Conservation (phyloP, 2,329 filamentous ascomycete species). For the Alternaria arbusti region DNA sequence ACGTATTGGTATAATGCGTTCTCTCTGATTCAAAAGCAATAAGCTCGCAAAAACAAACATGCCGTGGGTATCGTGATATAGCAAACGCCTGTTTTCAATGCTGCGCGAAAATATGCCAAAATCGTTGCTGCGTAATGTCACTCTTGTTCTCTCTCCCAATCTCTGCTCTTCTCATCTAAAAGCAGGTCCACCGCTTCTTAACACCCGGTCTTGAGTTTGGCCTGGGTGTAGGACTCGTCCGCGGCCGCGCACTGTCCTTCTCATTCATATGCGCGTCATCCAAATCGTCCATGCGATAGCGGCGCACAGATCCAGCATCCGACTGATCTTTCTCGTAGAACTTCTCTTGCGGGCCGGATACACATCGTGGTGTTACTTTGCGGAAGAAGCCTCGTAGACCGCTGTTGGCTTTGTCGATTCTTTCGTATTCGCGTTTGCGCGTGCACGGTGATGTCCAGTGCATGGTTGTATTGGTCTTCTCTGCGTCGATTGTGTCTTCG, state of each 20-base stretch:
- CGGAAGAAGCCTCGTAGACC: constrained; percentile 44
- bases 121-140: constrained; percentile 5
- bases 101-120: constrained; percentile 5
- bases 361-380: constrained; percentile 40
- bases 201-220: constrained; percentile 1
- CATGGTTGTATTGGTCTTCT: constrained; percentile 38
- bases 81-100: constrained; percentile 24
- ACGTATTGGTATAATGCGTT: constrained; percentile 20
- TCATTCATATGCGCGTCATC: constrained; percentile 20
- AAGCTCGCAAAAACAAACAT: constrained; percentile 22
- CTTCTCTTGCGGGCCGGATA: constrained; percentile 38
- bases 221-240: constrained; percentile 18
- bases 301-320: constrained; percentile 46
- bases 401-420: constrained; percentile 47
- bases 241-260: constrained; percentile 25
- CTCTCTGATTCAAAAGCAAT: constrained; percentile 14
- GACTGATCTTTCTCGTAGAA: constrained; percentile 48
- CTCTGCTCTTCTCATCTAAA: constrained; percentile 16
- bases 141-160: neutral
- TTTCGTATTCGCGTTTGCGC: constrained; percentile 43
- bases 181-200: constrained; percentile 37
- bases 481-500: constrained; percentile 18
- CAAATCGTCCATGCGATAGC: constrained; percentile 44
- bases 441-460: constrained; percentile 49
- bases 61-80: constrained; percentile 39